Percentiles rank a stretch among this genome's conserved stretches.
Evolutionary conservation across 2,329 filamentous ascomycete species (phyloP).

Genomic region (Paraphoma sp.): DNA sequence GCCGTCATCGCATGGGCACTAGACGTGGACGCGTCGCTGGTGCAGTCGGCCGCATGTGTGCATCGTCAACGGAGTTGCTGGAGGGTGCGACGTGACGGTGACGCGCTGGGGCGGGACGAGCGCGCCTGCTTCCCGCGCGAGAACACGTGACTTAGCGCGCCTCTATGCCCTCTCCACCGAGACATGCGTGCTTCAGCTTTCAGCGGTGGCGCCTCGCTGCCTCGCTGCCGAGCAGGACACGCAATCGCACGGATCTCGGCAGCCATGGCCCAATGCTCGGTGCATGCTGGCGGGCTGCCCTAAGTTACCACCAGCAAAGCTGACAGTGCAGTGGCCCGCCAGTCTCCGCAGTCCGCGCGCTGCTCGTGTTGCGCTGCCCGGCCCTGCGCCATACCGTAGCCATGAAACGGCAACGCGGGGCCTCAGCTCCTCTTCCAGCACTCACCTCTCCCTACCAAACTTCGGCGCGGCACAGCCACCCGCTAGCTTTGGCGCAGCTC

Average conservation of each 20-base stretch:
- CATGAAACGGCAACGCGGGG: neutral
- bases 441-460: neutral
- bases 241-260: constrained; percentile 5
- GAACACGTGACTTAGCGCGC: constrained; percentile 15
- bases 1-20: constrained; percentile 32
- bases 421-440: neutral
- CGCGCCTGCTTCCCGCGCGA: constrained; percentile 7
- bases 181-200: neutral
- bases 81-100: constrained; percentile 5
- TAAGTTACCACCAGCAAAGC: too few relatives aligned
- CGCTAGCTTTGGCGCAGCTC: constrained; percentile 7
- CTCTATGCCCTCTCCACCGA: neutral
- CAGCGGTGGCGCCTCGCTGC: neutral
- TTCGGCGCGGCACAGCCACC: constrained; percentile 2
- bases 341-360: neutral
- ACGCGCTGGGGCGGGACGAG: constrained; percentile 10
- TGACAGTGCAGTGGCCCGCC: neutral
- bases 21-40: constrained; percentile 14
- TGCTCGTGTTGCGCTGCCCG: neutral
- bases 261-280: neutral
- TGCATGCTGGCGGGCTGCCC: neutral
- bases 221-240: neutral
- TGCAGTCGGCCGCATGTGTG: constrained; percentile 8
- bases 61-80: neutral
- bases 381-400: neutral